These are phyloP conservation scores for Lasiosphaeria miniovina DNA, from an alignment of 495 filamentous ascomycete genomes.

Conservation along the genomic window DNA sequence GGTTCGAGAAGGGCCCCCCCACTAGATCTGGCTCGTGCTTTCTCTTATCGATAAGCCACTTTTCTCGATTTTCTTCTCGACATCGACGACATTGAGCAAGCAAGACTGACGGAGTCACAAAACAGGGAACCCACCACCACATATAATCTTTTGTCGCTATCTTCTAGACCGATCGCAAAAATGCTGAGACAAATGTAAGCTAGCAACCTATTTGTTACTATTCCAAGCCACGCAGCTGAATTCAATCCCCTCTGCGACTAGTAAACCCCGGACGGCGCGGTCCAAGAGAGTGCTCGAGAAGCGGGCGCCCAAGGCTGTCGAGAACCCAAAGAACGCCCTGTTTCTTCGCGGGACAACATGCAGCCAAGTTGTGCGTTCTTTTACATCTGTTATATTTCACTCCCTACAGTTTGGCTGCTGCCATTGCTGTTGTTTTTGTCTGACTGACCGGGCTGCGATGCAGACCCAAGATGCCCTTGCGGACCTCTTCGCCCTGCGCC, in stretches of 20 bases:
- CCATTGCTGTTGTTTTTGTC: too few relatives aligned
- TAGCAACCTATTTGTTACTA: neutral
- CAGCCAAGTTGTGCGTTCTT: slow-evolving; percentile 57
- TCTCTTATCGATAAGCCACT: slow-evolving; percentile 4
- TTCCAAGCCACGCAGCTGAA: neutral
- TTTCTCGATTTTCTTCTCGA: slow-evolving; percentile 1
- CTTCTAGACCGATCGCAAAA: neutral
- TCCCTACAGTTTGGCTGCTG: neutral
- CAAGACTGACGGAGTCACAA: neutral
- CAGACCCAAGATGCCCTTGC: slow-evolving; percentile 66
- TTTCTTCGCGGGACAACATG: slow-evolving; percentile 82
- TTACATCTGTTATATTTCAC: neutral
- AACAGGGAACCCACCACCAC: neutral
- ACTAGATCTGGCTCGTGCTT: neutral
- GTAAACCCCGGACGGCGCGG: slow-evolving; percentile 90
- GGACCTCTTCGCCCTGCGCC: slow-evolving; percentile 78
- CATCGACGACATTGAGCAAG: neutral
- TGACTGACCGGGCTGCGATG: neutral
- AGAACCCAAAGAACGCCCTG: slow-evolving; percentile 83
- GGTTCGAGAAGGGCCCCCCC: too few relatives aligned
- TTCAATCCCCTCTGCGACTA: slow-evolving; percentile 28
- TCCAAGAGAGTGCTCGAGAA: slow-evolving; percentile 90
- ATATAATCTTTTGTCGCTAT: neutral
- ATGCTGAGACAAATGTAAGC: slow-evolving; percentile 13
- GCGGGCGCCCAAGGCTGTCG: slow-evolving; percentile 78